Percentiles rank a stretch among this genome's conserved stretches.
phyloP scores from a whole-genome alignment of 164 flowering plant species.

The Umbilicus rupestris region DNA sequence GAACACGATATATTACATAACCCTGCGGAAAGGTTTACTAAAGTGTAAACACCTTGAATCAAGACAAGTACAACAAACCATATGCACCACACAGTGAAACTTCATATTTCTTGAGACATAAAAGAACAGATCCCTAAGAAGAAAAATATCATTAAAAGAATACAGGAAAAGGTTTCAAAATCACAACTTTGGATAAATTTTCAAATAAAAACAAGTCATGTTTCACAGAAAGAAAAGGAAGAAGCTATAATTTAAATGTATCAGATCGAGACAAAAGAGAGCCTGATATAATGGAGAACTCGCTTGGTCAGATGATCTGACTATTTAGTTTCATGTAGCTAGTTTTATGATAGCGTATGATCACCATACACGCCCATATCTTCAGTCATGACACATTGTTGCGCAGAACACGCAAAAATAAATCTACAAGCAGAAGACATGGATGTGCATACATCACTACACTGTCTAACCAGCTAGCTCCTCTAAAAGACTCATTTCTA shows the following conservation, averaged over 20 bases:
- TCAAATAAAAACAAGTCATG: no score
- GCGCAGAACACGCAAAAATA: not conserved
- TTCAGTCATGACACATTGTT: not conserved
- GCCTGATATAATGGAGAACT: not conserved
- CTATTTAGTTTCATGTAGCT: not conserved
- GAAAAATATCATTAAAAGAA: no score
- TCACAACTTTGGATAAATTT: no score
- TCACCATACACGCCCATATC: not conserved
- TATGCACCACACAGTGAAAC: no score
- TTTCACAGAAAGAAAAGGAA: no score
- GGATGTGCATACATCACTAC: not conserved
- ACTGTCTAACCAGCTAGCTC: not conserved
- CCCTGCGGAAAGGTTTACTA: conserved; percentile 11
- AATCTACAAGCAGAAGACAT: not conserved
- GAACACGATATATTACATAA: conserved; percentile 28
- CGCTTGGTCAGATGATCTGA: conserved; percentile 3
- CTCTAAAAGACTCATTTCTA: not conserved
- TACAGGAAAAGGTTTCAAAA: not conserved
- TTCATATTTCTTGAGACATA: no score
- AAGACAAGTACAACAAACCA: not conserved
- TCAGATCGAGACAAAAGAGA: conserved; percentile 4
- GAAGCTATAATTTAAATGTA: not conserved
- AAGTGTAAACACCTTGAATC: not conserved
- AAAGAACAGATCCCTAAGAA: not conserved
- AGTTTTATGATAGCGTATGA: not conserved